These are phyloP conservation scores for Hamamelis virginiana DNA, from an alignment of 164 flowering plant species.

Conservation along the genomic window DNA sequence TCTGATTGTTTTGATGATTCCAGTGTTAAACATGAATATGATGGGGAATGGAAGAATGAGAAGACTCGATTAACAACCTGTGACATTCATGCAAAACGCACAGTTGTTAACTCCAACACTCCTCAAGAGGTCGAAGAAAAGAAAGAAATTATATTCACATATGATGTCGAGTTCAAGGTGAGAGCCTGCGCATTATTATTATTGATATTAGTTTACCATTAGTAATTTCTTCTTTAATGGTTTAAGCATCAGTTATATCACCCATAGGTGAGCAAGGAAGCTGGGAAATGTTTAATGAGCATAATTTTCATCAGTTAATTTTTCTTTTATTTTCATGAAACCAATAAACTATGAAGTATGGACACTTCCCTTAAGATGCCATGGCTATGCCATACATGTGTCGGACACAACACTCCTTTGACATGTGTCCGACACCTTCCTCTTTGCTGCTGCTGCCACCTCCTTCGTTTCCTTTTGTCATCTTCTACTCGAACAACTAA, in stretches of 20 bases:
- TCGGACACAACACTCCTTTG: no score
- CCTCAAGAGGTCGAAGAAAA: conserved; percentile 66
- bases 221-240: background rate
- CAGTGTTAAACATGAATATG: conserved; percentile 49
- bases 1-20: conserved; percentile 8
- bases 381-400: no score
- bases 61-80: conserved; percentile 53
- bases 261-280: background rate
- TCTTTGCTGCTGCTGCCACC: background rate
- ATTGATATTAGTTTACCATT: background rate
- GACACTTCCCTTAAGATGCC: no score
- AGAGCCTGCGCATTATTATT: background rate
- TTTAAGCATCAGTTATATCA: background rate
- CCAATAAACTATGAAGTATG: no score
- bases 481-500: no score
- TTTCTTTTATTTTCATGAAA: background rate
- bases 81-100: conserved; percentile 54
- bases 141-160: conserved; percentile 67
- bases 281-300: background rate
- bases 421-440: background rate
- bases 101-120: conserved; percentile 43
- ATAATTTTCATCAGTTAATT: background rate
- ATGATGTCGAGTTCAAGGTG: conserved; percentile 74
- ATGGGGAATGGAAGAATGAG: conserved; percentile 36
- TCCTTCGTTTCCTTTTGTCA: no score